Conservation (phyloP, 306 rosid species). For the Phaseolus lunatus region DNA sequence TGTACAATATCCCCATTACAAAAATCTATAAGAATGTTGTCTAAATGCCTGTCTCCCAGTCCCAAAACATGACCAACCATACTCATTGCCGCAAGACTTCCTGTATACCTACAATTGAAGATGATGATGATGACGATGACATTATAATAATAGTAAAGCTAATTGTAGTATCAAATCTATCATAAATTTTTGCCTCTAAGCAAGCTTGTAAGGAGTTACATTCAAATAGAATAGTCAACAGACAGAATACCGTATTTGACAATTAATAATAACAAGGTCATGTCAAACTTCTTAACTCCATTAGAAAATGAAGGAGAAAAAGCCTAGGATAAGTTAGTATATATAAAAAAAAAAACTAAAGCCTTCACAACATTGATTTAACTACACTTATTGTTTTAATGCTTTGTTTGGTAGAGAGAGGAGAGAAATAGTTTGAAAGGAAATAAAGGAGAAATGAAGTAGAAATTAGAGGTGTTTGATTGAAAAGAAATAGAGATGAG, state of each 20-base stretch:
- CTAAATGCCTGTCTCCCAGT: conserved; percentile 94
- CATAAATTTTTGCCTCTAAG: conserved; percentile 34
- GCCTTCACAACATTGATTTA: conserved; percentile 33
- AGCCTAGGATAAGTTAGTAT: conserved; percentile 11
- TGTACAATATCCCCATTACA: conserved; percentile 89
- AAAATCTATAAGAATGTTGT: conserved; percentile 91
- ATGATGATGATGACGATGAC: neutral
- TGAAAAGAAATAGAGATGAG: too few species aligned
- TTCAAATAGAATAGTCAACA: conserved; percentile 41
- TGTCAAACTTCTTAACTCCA: conserved; percentile 36
- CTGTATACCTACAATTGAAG: conserved; percentile 74
- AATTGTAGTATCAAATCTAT: conserved; percentile 14
- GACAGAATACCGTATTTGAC: conserved; percentile 28
- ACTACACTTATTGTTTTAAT: neutral
- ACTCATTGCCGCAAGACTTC: conserved; percentile 96
- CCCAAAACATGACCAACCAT: conserved; percentile 97
- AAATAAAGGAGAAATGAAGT: too few species aligned
- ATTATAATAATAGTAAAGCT: neutral
- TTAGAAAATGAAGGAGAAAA: conserved; percentile 18
- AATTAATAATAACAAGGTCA: conserved; percentile 39
- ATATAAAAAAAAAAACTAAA: conserved; percentile 31
- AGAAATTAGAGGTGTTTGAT: too few species aligned
- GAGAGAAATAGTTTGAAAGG: too few species aligned
- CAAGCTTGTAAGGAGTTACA: conserved; percentile 38
- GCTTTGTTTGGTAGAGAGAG: neutral